phyloP scores from a whole-genome alignment of 2,329 filamentous ascomycete species.

The Aspergillus neoniger region DNA sequence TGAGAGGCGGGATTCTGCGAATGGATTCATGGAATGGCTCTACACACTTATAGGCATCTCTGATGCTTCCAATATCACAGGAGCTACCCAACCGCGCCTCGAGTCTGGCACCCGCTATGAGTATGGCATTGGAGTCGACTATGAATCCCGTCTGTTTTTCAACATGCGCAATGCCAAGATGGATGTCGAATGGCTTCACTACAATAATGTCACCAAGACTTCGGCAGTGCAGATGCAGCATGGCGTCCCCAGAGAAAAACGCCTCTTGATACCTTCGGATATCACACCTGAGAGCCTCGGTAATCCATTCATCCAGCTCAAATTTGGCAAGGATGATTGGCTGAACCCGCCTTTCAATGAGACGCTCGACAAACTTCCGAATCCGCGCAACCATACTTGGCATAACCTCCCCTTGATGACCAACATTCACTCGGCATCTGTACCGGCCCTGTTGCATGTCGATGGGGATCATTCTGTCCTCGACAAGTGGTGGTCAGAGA shows the following conservation, averaged over 20 bases:
- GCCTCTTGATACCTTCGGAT: conserved; percentile 43
- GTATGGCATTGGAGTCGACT: conserved; percentile 56
- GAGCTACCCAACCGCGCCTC: conserved; percentile 33
- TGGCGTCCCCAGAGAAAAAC: conserved; percentile 39
- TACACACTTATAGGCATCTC: conserved; percentile 41
- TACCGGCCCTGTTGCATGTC: conserved; percentile 49
- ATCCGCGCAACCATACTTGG: conserved; percentile 45
- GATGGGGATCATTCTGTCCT: conserved; percentile 37
- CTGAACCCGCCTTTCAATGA: conserved; percentile 37
- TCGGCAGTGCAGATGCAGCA: conserved; percentile 38
- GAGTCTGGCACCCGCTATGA: conserved; percentile 48
- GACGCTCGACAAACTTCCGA: conserved; percentile 47
- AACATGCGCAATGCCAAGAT: conserved; percentile 42
- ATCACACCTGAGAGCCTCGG: conserved; percentile 31
- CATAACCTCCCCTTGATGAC: conserved; percentile 47
- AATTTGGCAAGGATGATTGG: conserved; percentile 28
- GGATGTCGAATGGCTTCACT: conserved; percentile 46
- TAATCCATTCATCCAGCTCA: conserved; percentile 39
- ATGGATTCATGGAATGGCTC: conserved; percentile 41
- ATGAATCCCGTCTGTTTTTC: conserved; percentile 53
- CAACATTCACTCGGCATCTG: conserved; percentile 50
- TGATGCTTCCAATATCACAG: conserved; percentile 39
- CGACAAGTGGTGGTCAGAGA: conserved; percentile 44
- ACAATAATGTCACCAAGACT: conserved; percentile 41
- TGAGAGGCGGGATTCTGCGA: conserved; percentile 38